Base-by-base conservation (phyloP, 352 stramenopile species). In the Globisporangium irregulare region DNA sequence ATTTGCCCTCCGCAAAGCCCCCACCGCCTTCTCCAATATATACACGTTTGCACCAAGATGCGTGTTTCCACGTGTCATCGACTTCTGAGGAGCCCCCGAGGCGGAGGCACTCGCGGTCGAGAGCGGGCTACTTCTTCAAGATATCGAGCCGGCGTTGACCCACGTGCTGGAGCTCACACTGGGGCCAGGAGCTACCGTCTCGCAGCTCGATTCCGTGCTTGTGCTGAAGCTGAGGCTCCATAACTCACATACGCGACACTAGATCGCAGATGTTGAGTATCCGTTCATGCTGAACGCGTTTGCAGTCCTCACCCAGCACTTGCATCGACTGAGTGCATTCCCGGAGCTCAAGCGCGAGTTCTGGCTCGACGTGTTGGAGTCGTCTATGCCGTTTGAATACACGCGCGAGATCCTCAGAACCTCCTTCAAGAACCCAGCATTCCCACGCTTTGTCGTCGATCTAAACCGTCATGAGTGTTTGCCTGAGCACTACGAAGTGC, bases 301-400 rank as follows among this genome's bases (percentile, higher is more conserved):
- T 7, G 46, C 46, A 6, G 32, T 36, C 12, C 34, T 66, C 15
- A 15, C 12, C 22, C n/a, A n/a, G 22, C 34, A 66, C 22, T 70
- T 32, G 32, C 25, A 54, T 32, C 57, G 57, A 1, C 24, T 70
- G 6, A n/a, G 24, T 22, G n/a, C 34, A 2, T 60, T 56, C 34
- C 61, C 36, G 9, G 25, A 59, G 8, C 38, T 67, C 53, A 68
- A 67, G 27, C 25, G 12, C 27, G 67, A 41, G 14, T 59, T 72
- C 38, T 72, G 61, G 67, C 4, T 56, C 4, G 50, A 58, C 41
- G 22, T 72, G 5, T 9, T 72, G 10, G 2, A 24, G 6, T 66
- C 65, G 12, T 10, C n/a, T 0, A 61, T 65, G 65, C 36, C 34
- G 27, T 41, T 38, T 24, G 36, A 59, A 15, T 6, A 2, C 18